phyloP scores from a whole-genome alignment of 75 land plant species.

The Cryptomeria japonica region DNA sequence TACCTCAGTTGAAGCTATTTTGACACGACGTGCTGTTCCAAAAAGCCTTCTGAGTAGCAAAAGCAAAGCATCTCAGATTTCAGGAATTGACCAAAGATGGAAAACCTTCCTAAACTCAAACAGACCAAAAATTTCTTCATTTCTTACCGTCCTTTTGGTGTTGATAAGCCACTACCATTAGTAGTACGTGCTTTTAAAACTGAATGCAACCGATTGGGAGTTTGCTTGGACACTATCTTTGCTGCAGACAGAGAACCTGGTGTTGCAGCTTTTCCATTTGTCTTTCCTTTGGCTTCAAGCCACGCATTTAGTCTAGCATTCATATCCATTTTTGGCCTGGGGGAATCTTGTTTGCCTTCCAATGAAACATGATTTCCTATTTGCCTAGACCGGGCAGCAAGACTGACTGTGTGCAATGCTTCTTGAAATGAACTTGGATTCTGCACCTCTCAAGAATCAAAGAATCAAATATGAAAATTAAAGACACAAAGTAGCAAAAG shows the following conservation, averaged over 20 bases:
- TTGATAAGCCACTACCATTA: neutral
- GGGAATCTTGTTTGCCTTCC: constrained; percentile 35
- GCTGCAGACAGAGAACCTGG: constrained; percentile 32
- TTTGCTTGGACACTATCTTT: constrained; percentile 19
- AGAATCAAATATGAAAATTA: neutral
- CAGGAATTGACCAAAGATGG: neutral
- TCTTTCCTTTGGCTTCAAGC: constrained; percentile 83
- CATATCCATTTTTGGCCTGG: constrained; percentile 71
- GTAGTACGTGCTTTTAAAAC: neutral
- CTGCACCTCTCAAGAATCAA: constrained; percentile 31
- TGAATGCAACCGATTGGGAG: neutral
- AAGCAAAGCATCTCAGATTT: constrained; percentile 5
- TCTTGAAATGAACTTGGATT: constrained; percentile 86
- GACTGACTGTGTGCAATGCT: constrained; percentile 77
- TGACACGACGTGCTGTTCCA: constrained; percentile 12
- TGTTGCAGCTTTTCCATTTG: constrained; percentile 34
- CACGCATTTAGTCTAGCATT: constrained; percentile 73
- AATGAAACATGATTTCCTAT: constrained; percentile 52
- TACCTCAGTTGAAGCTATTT: constrained; percentile 1
- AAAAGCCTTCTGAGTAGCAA: neutral
- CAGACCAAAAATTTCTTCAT: neutral
- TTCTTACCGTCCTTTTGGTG: constrained; percentile 10
- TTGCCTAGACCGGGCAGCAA: constrained; percentile 86
- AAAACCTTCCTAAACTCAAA: neutral
- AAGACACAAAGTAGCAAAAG: neutral